Evolutionary conservation across 2,329 filamentous ascomycete genomes (phyloP), one percentile per base, ranked within the genome.

Genomic region (Trichoderma atroviride): DNA sequence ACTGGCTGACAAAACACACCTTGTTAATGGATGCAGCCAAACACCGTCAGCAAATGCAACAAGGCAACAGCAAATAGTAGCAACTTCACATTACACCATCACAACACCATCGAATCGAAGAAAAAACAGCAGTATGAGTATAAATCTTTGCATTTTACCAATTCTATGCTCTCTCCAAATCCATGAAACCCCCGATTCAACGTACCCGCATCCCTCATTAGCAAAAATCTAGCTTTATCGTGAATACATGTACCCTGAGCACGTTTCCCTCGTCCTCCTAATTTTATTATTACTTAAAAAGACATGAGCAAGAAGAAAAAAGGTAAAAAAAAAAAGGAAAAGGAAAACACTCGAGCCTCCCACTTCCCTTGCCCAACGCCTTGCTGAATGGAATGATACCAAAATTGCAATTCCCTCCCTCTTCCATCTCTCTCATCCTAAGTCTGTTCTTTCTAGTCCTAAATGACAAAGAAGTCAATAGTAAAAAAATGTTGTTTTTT

Each of bases 341-440:
- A 6, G 31, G 7, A 52, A 59, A 13, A 37, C 64, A 63, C 60
- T 35, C 7, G 47, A 63, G 47, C 47, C 53, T 59, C 53, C 24
- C 22, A 11, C 33, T 11, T 35, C 6, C 16, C 24, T 53, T 29
- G 50, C 40, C 55, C 16, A 67, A 67, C 64, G 64, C 64, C 64
- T 59, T 67, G 64, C 64, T 67, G 55, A 67, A 59, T 52, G 55
- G n/a, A 47, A 67, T 59, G 47, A 43, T 57, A 67, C 29, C 58
- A 64, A 56, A 52, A 52, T 64, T 64, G 61, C 37, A 40, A 43
- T 10, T 56, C 24, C 22, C 22, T 22, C 47, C 4, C 24, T 10
- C 55, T 27, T 35, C 11, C 27, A 37, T 35, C 33, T 11, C 65
- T 19, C 62, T 33, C 43, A 35, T 4, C 47, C 13, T 7, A 14